Conservation (phyloP, 768 basidiomycete species). For the Rhizopogon roseolus region DNA sequence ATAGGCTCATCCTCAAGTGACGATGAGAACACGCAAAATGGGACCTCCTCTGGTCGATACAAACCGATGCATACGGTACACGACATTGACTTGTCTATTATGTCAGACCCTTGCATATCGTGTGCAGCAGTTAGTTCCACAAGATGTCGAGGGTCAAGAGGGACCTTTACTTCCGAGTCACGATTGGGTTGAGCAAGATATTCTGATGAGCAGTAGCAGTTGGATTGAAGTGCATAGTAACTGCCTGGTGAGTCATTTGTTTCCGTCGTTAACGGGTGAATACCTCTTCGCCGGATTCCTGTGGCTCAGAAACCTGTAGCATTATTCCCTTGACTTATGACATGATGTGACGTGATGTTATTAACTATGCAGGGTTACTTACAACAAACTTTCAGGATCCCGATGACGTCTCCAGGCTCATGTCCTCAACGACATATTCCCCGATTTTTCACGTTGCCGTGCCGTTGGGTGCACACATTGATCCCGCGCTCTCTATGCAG, state of each 20-base stretch:
- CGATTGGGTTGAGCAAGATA: slow-evolving; percentile 73
- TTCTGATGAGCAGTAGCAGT: slow-evolving; percentile 60
- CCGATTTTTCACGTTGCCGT: slow-evolving; percentile 42
- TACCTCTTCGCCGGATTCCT: background rate
- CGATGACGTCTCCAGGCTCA: slow-evolving; percentile 17
- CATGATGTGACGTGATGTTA: slow-evolving; percentile 1
- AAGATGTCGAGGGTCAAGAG: slow-evolving; percentile 55
- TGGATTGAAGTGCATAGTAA: slow-evolving; percentile 70
- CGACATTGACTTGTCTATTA: slow-evolving; percentile 62
- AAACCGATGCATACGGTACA: slow-evolving; percentile 52
- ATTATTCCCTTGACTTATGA: background rate
- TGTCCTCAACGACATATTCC: slow-evolving; percentile 41
- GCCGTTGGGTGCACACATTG: slow-evolving; percentile 19
- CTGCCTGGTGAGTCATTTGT: slow-evolving; percentile 54
- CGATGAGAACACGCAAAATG: slow-evolving; percentile 55
- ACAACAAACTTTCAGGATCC: slow-evolving; percentile 16
- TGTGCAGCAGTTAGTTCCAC: slow-evolving; percentile 53
- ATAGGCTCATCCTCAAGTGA: slow-evolving; percentile 67
- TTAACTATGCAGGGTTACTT: background rate
- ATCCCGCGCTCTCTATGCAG: slow-evolving; percentile 22
- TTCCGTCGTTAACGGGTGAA: background rate
- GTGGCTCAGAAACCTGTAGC: background rate
- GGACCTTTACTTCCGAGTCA: slow-evolving; percentile 65
- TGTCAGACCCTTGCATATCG: slow-evolving; percentile 68
- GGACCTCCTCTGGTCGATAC: slow-evolving; percentile 38